Evolutionary conservation across 2,329 filamentous ascomycete genomes (phyloP).

Genomic region (Apiospora phragmitis): DNA sequence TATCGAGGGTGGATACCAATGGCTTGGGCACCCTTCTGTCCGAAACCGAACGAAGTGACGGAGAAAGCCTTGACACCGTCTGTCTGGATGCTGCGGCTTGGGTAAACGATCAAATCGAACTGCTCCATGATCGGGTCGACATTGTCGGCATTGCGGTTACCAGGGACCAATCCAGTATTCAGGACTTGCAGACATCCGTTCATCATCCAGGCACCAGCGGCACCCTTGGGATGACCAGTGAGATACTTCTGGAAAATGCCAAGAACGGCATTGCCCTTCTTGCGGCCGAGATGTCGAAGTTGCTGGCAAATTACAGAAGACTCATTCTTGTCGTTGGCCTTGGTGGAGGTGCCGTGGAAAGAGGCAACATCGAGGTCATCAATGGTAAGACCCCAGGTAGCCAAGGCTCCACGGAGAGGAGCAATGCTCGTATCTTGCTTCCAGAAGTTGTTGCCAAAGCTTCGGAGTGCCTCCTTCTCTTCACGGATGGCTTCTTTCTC

Average conservation of each 20-base stretch:
- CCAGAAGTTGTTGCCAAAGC: slow-evolving; percentile 98
- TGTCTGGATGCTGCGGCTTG: slow-evolving; percentile 91
- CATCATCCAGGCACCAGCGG: slow-evolving; percentile 99
- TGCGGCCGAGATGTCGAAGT: slow-evolving; percentile 88
- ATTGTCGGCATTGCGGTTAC: slow-evolving; percentile 98
- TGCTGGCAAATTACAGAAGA: slow-evolving; percentile 97
- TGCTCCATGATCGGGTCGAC: slow-evolving; percentile 95
- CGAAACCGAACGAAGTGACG: slow-evolving; percentile 98
- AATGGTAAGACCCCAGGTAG: slow-evolving; percentile 96
- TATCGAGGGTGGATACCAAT: slow-evolving; percentile 96
- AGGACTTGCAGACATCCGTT: slow-evolving; percentile 96
- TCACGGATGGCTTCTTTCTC: slow-evolving; percentile 85
- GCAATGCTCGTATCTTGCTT: slow-evolving; percentile 92
- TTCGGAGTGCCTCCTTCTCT: slow-evolving; percentile 88
- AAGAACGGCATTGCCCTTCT: slow-evolving; percentile 93
- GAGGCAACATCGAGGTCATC: slow-evolving; percentile 94
- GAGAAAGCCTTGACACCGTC: slow-evolving; percentile 99
- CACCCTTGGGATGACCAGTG: slow-evolving; percentile 98
- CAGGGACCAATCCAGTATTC: slow-evolving; percentile 90
- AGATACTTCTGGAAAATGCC: slow-evolving; percentile 99
- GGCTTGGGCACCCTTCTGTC: slow-evolving; percentile 96
- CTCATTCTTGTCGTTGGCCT: slow-evolving; percentile 99
- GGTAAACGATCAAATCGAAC: slow-evolving; percentile 97
- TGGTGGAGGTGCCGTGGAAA: slow-evolving; percentile 98
- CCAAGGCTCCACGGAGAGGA: slow-evolving; percentile 90